phyloP scores from a whole-genome alignment of 2,329 filamentous ascomycete species.

The Alternaria rosae region DNA sequence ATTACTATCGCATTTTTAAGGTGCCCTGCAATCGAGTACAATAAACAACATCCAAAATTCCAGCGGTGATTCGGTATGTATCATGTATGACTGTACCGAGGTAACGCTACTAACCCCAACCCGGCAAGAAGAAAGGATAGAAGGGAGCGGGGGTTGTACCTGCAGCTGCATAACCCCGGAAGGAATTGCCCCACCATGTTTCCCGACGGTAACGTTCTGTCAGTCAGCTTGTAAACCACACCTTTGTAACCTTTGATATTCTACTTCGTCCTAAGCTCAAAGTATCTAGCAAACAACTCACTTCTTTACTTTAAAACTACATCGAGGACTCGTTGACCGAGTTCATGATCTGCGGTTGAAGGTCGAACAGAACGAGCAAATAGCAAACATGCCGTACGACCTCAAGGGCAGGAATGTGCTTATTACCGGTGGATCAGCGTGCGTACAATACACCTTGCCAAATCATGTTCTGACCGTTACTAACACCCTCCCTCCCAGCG shows the following conservation, averaged over 20 bases:
- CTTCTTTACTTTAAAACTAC: background rate
- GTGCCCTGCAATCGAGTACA: background rate
- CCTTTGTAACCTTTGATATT: background rate
- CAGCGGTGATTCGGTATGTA: no score
- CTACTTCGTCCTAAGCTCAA: background rate
- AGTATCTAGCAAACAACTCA: background rate
- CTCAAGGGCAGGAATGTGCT: slow-evolving; percentile 68
- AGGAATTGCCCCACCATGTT: slow-evolving; percentile 2
- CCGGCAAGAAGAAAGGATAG: background rate
- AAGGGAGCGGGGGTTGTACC: background rate
- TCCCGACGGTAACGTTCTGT: background rate
- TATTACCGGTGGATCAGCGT: slow-evolving; percentile 71
- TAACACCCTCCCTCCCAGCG: slow-evolving; percentile 54
- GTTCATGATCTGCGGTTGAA: no score
- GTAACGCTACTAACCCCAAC: background rate
- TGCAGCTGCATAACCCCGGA: background rate
- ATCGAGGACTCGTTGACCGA: background rate
- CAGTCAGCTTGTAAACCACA: background rate
- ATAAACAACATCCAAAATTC: no score
- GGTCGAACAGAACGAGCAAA: background rate
- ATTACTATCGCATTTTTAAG: background rate
- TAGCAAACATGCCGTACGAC: slow-evolving; percentile 65
- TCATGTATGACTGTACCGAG: slow-evolving; percentile 1
- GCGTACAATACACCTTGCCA: slow-evolving; percentile 27
- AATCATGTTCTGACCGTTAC: background rate